These are phyloP conservation scores for Fraxinus quadrangulata DNA, from an alignment of 257 asterid species.

Conservation along the genomic window DNA sequence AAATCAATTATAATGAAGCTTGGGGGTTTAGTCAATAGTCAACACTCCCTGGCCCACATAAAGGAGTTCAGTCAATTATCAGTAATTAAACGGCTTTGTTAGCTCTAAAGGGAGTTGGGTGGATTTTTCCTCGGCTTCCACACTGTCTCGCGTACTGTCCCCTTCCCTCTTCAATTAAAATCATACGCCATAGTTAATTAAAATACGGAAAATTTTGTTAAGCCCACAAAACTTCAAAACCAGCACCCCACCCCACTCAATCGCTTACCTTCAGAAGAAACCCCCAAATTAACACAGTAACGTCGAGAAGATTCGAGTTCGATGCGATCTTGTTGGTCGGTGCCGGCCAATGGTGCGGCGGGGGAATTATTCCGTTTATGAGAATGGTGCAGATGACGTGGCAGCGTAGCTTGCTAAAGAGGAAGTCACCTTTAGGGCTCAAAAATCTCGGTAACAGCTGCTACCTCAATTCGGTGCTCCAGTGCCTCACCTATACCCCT, in stretches of 20 bases:
- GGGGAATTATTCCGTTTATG: constrained; percentile 63
- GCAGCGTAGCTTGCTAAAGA: constrained; percentile 81
- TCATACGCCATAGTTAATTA: not conserved
- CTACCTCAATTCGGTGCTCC: constrained; percentile 96
- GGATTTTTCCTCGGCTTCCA: too few species aligned
- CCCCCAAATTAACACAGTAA: not conserved
- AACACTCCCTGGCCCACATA: too few species aligned
- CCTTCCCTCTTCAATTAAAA: not conserved
- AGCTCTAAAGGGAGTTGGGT: too few species aligned
- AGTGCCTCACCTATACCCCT: constrained; percentile 98
- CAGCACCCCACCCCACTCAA: not conserved
- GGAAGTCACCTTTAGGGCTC: constrained; percentile 89
- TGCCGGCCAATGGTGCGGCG: constrained; percentile 63
- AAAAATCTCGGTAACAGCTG: constrained; percentile 92
- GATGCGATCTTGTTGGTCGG: constrained; percentile 61
- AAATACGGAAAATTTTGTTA: not conserved
- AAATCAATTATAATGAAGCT: too few species aligned
- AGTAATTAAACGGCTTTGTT: too few species aligned
- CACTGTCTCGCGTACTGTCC: not conserved
- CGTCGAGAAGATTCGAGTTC: constrained; percentile 30
- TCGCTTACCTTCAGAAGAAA: not conserved
- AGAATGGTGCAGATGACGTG: constrained; percentile 96
- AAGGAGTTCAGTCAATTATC: too few species aligned
- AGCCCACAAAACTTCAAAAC: constrained; percentile 4
- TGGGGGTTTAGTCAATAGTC: too few species aligned